Evolutionary conservation across 2,329 filamentous ascomycete species (phyloP).

Genomic region (Pyrenophora graminea): DNA sequence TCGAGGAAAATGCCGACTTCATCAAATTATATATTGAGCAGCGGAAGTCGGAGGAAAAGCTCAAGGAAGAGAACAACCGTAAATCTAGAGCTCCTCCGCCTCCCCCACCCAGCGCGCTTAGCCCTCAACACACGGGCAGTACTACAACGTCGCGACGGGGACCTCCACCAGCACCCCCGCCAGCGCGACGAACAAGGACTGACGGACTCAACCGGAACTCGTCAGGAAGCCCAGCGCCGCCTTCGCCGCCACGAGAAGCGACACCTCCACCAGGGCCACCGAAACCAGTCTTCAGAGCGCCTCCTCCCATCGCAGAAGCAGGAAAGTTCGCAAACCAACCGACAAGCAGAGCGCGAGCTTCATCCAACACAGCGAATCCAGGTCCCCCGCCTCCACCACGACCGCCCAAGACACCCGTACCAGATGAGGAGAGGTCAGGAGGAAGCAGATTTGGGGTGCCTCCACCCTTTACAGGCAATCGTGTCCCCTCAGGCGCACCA

Average conservation of each 20-base stretch:
- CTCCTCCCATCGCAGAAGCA: constrained; percentile 85
- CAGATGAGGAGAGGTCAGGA: constrained; percentile 62
- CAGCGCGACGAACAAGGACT: constrained; percentile 51
- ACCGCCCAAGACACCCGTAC: constrained; percentile 60
- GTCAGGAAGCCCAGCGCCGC: constrained; percentile 61
- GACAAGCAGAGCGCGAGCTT: constrained; percentile 55
- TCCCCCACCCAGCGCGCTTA: constrained; percentile 61
- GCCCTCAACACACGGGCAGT: constrained; percentile 65
- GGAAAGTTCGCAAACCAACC: constrained; percentile 73
- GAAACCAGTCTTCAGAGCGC: constrained; percentile 76
- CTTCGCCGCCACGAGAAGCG: constrained; percentile 71
- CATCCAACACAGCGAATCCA: constrained; percentile 56
- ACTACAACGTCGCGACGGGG: constrained; percentile 57
- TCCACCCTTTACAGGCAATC: constrained; percentile 73
- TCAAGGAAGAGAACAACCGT: constrained; percentile 54
- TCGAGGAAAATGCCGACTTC: constrained; percentile 69
- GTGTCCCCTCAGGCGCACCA: constrained; percentile 66
- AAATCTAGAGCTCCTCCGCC: constrained; percentile 64
- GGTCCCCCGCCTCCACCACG: constrained; percentile 68
- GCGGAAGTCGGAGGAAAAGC: constrained; percentile 58
- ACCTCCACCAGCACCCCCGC: constrained; percentile 64
- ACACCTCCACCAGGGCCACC: constrained; percentile 65
- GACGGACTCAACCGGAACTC: constrained; percentile 49
- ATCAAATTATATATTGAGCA: constrained; percentile 70
- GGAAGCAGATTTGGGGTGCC: constrained; percentile 73